Conservation (phyloP, 23 red algal species). For the Gracilaria domingensis region DNA sequence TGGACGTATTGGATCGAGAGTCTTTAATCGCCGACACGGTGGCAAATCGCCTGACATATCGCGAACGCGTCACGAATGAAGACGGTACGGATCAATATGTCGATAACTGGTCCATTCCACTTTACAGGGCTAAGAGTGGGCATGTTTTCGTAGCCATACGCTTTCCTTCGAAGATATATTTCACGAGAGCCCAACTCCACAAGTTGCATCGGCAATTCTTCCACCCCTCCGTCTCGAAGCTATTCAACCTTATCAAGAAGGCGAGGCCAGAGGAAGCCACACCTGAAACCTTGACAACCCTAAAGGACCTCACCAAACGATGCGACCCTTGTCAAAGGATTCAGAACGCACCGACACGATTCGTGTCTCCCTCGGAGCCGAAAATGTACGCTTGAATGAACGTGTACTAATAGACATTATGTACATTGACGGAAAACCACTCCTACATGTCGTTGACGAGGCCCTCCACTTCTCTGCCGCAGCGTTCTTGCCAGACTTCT, state of each 20-base stretch:
- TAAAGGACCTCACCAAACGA: constrained; percentile 23
- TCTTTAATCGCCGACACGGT: constrained; percentile 47
- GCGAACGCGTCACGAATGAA: not conserved
- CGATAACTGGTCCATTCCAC: constrained; percentile 35
- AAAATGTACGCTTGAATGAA: constrained; percentile 50
- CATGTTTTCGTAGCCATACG: constrained; percentile 41
- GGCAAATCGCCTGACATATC: no score
- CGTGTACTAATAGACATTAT: constrained; percentile 45
- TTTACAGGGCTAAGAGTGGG: not conserved
- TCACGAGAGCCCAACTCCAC: constrained; percentile 36
- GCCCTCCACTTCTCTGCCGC: constrained; percentile 43
- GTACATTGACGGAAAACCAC: constrained; percentile 42
- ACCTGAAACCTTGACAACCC: constrained; percentile 31
- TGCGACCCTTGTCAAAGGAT: constrained; percentile 57
- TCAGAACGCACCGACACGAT: constrained; percentile 21
- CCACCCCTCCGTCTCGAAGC: constrained; percentile 21
- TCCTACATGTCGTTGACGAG: constrained; percentile 49
- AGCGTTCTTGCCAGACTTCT: constrained; percentile 15
- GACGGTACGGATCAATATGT: not conserved
- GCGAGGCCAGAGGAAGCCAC: constrained; percentile 49
- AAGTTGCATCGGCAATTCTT: constrained; percentile 58
- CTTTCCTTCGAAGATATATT: not conserved
- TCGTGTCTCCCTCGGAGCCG: constrained; percentile 24
- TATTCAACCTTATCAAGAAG: constrained; percentile 32
- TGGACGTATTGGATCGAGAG: constrained; percentile 38